Evolutionary conservation across 2,329 filamentous ascomycete genomes (phyloP).

Genomic region (Stemphylium lycopersici): DNA sequence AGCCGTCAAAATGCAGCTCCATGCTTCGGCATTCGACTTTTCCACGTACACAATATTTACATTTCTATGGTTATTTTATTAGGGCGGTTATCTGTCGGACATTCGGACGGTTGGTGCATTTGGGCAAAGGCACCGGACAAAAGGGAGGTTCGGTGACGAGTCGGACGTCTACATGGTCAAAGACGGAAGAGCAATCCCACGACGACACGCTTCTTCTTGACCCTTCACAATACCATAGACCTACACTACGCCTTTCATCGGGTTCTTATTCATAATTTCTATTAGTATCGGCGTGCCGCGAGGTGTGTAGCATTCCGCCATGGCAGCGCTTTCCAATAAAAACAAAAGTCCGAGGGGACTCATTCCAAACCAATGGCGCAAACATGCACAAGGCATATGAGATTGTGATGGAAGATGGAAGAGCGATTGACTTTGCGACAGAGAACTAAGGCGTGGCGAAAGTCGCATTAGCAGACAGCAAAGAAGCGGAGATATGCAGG

Average conservation of each 20-base stretch:
- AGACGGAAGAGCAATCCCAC: background rate
- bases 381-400: no score
- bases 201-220: background rate
- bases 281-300: background rate
- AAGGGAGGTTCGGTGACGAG: background rate
- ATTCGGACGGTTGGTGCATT: background rate
- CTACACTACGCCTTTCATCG: background rate
- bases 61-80: background rate
- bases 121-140: background rate
- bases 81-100: background rate
- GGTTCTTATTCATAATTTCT: slow-evolving; percentile 10
- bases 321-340: background rate
- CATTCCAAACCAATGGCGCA: background rate
- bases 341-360: background rate
- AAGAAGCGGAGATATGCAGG: background rate
- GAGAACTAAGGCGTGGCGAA: no score
- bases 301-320: background rate
- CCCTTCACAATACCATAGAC: background rate
- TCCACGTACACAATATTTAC: background rate
- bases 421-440: no score
- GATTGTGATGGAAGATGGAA: no score
- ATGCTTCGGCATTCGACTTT: background rate
- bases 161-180: background rate
- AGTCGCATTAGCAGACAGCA: background rate
- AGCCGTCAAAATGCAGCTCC: background rate